These are phyloP conservation scores for Pseudogymnoascus sp. DNA, from an alignment of 2,329 filamentous ascomycete species.

Conservation along the genomic window DNA sequence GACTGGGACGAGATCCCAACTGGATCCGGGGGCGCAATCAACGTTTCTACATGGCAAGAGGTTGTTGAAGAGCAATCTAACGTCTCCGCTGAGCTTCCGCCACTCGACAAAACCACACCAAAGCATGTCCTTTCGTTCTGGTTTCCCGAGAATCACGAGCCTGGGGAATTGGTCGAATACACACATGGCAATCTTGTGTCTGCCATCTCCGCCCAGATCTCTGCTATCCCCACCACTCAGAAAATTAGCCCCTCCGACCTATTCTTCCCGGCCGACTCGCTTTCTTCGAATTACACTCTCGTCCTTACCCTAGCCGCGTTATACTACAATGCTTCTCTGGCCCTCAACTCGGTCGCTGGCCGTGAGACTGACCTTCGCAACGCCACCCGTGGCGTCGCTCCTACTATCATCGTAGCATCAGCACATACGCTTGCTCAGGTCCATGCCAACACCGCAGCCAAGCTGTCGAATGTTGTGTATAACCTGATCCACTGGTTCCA, in stretches of 20 bases:
- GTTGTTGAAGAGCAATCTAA: conserved; percentile 61
- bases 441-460: conserved; percentile 52
- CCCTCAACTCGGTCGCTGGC: conserved; percentile 80
- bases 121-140: conserved; percentile 59
- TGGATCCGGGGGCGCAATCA: conserved; percentile 63
- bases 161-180: conserved; percentile 70
- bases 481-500: conserved; percentile 64
- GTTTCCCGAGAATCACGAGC: conserved; percentile 42
- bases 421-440: conserved; percentile 62
- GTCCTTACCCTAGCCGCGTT: conserved; percentile 73
- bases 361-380: conserved; percentile 60
- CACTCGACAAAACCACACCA: conserved; percentile 44
- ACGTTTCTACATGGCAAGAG: conserved; percentile 89
- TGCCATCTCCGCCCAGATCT: conserved; percentile 70
- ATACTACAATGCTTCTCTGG: conserved; percentile 74
- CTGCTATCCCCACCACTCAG: conserved; percentile 65
- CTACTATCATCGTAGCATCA: conserved; percentile 74
- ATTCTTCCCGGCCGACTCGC: conserved; percentile 74
- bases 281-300: conserved; percentile 72
- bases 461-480: conserved; percentile 53
- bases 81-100: conserved; percentile 55
- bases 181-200: conserved; percentile 77
- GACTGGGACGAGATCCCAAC: conserved; percentile 88
- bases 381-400: conserved; percentile 65
- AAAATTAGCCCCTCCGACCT: conserved; percentile 67